A percentile compares a stretch with the other conserved stretches of the same genome.
These are phyloP conservation scores for Cyclotella atomus DNA, from an alignment of 108 stramenopile species.

Conservation along the genomic window DNA sequence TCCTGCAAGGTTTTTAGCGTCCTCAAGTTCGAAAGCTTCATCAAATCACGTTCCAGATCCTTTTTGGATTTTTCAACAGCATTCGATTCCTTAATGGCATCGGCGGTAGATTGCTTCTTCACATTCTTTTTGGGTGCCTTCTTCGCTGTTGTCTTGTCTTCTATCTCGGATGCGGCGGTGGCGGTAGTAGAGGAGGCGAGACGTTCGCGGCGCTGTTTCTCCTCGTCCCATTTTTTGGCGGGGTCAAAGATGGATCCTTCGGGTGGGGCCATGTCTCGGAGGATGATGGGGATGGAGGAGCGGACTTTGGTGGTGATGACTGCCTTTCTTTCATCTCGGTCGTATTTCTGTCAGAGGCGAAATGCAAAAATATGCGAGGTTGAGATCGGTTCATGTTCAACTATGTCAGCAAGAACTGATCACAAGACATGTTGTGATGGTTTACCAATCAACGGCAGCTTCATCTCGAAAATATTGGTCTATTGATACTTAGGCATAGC, in stretches of 20 bases:
- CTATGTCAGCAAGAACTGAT: conserved; percentile 2
- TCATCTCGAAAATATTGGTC: too few species aligned
- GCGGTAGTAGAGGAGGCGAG: conserved; percentile 41
- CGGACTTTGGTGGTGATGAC: conserved; percentile 70
- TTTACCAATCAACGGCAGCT: too few species aligned
- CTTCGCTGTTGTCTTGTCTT: too few species aligned
- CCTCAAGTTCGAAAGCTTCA: conserved; percentile 90
- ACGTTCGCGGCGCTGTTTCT: conserved; percentile 78
- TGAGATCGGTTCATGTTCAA: neutral
- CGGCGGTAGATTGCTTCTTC: conserved; percentile 82
- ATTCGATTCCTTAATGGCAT: conserved; percentile 91
- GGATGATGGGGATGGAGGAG: conserved; percentile 90
- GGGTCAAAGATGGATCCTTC: conserved; percentile 89
- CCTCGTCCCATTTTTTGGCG: conserved; percentile 85
- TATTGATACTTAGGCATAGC: too few species aligned
- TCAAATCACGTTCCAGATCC: conserved; percentile 84
- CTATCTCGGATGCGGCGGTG: conserved; percentile 38
- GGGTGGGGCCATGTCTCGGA: conserved; percentile 94
- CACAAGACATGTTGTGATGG: neutral
- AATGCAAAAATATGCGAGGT: neutral
- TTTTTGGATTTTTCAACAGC: conserved; percentile 85
- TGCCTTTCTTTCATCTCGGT: conserved; percentile 70
- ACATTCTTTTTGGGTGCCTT: conserved; percentile 60
- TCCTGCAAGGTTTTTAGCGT: conserved; percentile 89
- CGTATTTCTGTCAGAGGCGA: conserved; percentile 60